Evolutionary conservation across 2,329 filamentous ascomycete species (phyloP).

Genomic region (Dactylonectria macrodidyma): DNA sequence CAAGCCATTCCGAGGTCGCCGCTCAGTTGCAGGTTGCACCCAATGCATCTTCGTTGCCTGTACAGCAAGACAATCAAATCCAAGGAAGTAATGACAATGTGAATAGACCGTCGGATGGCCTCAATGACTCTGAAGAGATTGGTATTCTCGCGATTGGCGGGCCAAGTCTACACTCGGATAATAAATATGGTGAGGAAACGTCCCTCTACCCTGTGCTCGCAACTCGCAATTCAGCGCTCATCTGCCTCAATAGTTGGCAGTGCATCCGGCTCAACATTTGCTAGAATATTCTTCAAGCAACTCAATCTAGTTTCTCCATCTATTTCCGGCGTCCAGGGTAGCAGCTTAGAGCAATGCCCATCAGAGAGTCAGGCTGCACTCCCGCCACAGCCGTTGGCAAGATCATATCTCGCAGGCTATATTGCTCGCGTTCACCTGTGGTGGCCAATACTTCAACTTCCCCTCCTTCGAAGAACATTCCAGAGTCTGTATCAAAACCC

Average conservation of each 20-base stretch:
- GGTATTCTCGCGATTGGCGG: slow-evolving; percentile 42
- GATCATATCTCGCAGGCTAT: slow-evolving; percentile 35
- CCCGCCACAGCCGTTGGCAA: slow-evolving; percentile 38
- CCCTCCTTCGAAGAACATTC: slow-evolving; percentile 31
- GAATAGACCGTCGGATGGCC: background rate
- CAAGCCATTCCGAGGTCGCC: background rate
- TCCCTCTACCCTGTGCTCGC: background rate
- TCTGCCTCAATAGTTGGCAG: slow-evolving; percentile 35
- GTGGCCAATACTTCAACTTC: slow-evolving; percentile 47
- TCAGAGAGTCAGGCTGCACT: slow-evolving; percentile 33
- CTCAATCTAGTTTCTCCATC: slow-evolving; percentile 29
- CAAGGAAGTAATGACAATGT: background rate
- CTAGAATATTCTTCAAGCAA: slow-evolving; percentile 46
- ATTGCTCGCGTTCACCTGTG: slow-evolving; percentile 45
- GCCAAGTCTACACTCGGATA: slow-evolving; percentile 29
- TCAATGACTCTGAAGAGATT: slow-evolving; percentile 45
- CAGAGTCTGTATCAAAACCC: slow-evolving; percentile 35
- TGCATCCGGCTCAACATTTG: slow-evolving; percentile 45
- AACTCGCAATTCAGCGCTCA: background rate
- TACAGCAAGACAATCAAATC: background rate
- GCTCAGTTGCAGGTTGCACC: background rate
- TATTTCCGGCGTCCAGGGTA: background rate
- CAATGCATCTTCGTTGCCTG: background rate
- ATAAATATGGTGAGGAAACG: slow-evolving; percentile 37
- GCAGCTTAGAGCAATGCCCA: slow-evolving; percentile 14